Percentiles rank a stretch among this genome's conserved stretches.
Evolutionary conservation across 164 flowering plant genomes (phyloP).

Genomic region (Nymphaea colorata): DNA sequence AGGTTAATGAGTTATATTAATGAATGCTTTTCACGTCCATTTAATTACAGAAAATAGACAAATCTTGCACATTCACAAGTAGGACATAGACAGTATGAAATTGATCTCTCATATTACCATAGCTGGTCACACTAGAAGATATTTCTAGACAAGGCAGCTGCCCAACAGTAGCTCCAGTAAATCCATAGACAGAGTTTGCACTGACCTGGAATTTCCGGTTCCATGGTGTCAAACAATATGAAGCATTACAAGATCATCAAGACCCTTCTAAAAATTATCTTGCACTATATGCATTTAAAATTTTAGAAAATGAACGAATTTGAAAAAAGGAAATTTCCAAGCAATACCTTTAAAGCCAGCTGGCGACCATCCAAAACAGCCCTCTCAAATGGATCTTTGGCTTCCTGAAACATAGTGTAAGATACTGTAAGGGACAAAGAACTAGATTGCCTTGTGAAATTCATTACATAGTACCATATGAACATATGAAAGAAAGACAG

Average conservation of each 20-base stretch:
- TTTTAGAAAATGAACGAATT: background rate
- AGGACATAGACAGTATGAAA: background rate
- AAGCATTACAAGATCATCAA: no score
- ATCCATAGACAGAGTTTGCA: conserved; percentile 98
- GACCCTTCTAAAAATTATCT: no score
- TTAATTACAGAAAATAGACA: no score
- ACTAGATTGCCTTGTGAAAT: background rate
- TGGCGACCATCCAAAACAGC: conserved; percentile 99
- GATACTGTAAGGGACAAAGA: background rate
- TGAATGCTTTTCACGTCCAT: no score
- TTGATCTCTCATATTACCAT: conserved; percentile 34
- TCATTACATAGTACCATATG: no score
- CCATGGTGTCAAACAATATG: no score
- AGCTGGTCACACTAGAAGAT: conserved; percentile 99
- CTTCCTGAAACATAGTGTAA: conserved; percentile 43
- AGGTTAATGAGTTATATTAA: no score
- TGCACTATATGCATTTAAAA: no score
- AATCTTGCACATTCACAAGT: no score
- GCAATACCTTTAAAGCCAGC: conserved; percentile 79
- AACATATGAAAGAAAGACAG: no score
- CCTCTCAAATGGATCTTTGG: conserved; percentile 89
- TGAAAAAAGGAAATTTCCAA: background rate
- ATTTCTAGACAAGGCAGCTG: conserved; percentile 95
- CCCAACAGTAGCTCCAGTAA: conserved; percentile 95
- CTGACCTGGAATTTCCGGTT: conserved; percentile 54